Evolutionary conservation across 768 basidiomycete genomes (phyloP).

Genomic region (Russula sp.): DNA sequence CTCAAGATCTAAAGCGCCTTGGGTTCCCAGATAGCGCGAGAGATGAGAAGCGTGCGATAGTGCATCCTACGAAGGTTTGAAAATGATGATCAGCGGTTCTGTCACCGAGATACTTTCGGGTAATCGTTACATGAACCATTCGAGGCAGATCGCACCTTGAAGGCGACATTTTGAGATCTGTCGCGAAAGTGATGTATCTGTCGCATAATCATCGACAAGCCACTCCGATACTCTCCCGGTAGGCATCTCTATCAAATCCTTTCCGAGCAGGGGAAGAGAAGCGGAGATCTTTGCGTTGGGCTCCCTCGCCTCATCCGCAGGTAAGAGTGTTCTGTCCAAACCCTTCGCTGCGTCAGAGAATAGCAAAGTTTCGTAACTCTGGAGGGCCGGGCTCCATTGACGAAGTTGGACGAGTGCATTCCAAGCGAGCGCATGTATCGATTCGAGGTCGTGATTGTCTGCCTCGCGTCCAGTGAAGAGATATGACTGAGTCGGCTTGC

Average conservation of each 20-base stretch:
- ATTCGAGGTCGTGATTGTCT: conserved; percentile 80
- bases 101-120: no score
- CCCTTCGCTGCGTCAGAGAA: conserved; percentile 76
- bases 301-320: conserved; percentile 52
- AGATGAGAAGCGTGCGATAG: conserved; percentile 62
- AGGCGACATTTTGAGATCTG: no score
- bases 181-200: no score
- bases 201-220: no score
- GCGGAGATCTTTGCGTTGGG: conserved; percentile 55
- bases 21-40: conserved; percentile 61
- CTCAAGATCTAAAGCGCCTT: conserved; percentile 60
- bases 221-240: conserved; percentile 86
- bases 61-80: no score
- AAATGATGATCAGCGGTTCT: no score
- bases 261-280: conserved; percentile 68
- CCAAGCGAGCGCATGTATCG: conserved; percentile 72
- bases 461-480: conserved; percentile 82
- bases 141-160: no score
- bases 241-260: conserved; percentile 75
- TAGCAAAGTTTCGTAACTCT: conserved; percentile 57
- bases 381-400: conserved; percentile 52
- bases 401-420: conserved; percentile 74
- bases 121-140: no score
- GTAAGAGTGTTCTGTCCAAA: conserved; percentile 73
- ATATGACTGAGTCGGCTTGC: conserved; percentile 71